Evolutionary conservation across 768 basidiomycete genomes (phyloP).

Genomic region (Pholiota microspora): DNA sequence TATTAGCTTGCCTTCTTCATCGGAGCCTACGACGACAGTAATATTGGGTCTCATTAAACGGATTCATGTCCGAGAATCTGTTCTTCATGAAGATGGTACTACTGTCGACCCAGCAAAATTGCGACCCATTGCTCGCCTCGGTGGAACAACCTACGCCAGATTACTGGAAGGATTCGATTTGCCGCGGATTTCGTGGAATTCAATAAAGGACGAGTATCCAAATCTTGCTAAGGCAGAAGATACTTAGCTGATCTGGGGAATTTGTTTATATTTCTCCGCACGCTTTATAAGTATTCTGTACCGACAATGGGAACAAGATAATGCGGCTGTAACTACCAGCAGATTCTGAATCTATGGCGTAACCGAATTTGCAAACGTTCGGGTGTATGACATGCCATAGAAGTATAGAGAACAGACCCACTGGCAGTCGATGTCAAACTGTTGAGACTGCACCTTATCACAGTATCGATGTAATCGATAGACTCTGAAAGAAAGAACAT

Average conservation of each 20-base stretch:
- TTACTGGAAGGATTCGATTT: constrained; percentile 48
- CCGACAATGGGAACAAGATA: neutral
- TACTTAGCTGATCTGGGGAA: neutral
- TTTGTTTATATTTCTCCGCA: neutral
- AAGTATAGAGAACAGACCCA: neutral
- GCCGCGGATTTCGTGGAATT: constrained; percentile 37
- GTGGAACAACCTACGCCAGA: constrained; percentile 50
- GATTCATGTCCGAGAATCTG: constrained; percentile 49
- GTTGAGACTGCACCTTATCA: too few species aligned
- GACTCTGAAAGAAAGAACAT: neutral
- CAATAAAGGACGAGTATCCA: constrained; percentile 24
- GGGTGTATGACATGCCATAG: neutral
- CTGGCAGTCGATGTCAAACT: neutral
- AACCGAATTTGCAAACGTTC: constrained; percentile 1
- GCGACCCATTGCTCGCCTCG: constrained; percentile 51
- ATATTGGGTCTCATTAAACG: constrained; percentile 54
- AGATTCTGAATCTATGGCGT: neutral
- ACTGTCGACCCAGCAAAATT: constrained; percentile 47
- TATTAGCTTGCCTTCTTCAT: constrained; percentile 36
- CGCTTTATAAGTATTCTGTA: neutral
- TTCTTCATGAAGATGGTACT: constrained; percentile 39
- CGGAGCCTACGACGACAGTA: constrained; percentile 39
- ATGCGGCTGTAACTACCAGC: neutral
- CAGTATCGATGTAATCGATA: constrained; percentile 10
- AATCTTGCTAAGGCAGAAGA: constrained; percentile 15